These are phyloP conservation scores for Microglena sp. DNA, from an alignment of 139 green algal species.

Conservation along the genomic window DNA sequence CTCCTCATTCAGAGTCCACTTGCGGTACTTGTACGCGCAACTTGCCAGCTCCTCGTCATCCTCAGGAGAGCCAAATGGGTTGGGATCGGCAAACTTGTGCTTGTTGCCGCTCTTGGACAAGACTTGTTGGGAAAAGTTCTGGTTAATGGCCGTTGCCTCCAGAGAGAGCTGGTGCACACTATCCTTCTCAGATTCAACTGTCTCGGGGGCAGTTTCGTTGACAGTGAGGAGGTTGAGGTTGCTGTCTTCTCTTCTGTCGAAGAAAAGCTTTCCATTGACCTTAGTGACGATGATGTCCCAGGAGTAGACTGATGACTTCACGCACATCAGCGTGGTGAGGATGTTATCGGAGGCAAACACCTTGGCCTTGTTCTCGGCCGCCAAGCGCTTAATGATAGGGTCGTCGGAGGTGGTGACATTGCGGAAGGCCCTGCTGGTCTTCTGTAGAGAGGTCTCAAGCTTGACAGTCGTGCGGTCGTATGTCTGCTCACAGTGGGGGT, in stretches of 20 bases:
- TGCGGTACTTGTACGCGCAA: constrained; percentile 74
- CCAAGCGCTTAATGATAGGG: constrained; percentile 71
- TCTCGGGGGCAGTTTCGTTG: constrained; percentile 56
- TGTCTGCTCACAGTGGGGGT: too few relatives aligned
- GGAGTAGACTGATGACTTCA: constrained; percentile 76
- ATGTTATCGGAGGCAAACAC: constrained; percentile 92
- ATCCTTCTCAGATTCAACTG: constrained; percentile 62
- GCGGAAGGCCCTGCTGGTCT: constrained; percentile 57
- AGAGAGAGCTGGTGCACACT: constrained; percentile 84
- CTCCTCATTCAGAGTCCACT: constrained; percentile 58
- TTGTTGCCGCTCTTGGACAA: constrained; percentile 36
- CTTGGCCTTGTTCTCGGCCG: constrained; percentile 40
- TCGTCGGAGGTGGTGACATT: constrained; percentile 81
- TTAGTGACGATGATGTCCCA: constrained; percentile 82
- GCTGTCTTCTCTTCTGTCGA: constrained; percentile 77
- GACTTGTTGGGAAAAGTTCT: constrained; percentile 86
- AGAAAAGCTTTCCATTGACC: constrained; percentile 56
- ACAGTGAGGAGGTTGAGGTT: constrained; percentile 85
- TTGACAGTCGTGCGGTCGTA: constrained; percentile 84
- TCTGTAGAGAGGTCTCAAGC: constrained; percentile 58
- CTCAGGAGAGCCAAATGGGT: constrained; percentile 60
- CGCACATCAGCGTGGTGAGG: constrained; percentile 91
- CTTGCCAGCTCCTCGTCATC: constrained; percentile 46
- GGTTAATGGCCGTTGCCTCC: constrained; percentile 88
- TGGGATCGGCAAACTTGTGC: constrained; percentile 49